phyloP scores from a whole-genome alignment of 1,284 basidiomycete species.

The Pulchroboletus neoregius region DNA sequence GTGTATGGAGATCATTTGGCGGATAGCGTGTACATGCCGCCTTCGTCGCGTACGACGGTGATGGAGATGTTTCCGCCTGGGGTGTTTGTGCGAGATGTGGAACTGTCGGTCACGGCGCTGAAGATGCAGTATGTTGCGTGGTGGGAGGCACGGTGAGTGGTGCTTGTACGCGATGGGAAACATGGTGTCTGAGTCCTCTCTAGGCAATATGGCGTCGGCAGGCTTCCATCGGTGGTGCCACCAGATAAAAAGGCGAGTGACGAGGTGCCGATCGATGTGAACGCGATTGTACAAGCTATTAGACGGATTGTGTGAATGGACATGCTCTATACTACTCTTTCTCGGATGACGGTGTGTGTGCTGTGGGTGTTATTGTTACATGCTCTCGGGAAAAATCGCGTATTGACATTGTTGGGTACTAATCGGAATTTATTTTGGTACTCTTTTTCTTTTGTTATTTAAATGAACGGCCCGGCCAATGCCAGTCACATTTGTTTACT shows the following conservation, averaged over 20 bases:
- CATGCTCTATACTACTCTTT: no score
- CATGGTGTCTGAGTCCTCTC: background rate
- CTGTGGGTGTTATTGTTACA: no score
- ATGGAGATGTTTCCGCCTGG: constrained; percentile 79
- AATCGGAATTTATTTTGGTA: no score
- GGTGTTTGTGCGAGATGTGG: constrained; percentile 70
- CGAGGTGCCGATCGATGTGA: constrained; percentile 50
- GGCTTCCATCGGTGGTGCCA: constrained; percentile 40
- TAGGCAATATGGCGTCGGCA: constrained; percentile 15
- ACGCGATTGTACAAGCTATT: constrained; percentile 43
- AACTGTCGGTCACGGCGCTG: constrained; percentile 57
- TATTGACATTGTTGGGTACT: no score
- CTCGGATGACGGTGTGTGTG: no score
- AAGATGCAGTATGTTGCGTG: constrained; percentile 74
- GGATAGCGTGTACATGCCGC: constrained; percentile 70
- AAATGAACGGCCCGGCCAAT: no score
- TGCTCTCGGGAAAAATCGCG: no score
- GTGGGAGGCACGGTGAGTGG: constrained; percentile 54
- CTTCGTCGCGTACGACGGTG: constrained; percentile 50
- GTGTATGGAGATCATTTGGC: constrained; percentile 70
- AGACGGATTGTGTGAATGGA: constrained; percentile 19
- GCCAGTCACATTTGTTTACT: no score
- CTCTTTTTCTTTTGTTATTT: no score
- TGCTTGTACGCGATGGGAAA: background rate
- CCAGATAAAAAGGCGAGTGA: constrained; percentile 39